These are phyloP conservation scores for Balansia obtecta DNA, from an alignment of 2,329 filamentous ascomycete genomes.

Conservation along the genomic window DNA sequence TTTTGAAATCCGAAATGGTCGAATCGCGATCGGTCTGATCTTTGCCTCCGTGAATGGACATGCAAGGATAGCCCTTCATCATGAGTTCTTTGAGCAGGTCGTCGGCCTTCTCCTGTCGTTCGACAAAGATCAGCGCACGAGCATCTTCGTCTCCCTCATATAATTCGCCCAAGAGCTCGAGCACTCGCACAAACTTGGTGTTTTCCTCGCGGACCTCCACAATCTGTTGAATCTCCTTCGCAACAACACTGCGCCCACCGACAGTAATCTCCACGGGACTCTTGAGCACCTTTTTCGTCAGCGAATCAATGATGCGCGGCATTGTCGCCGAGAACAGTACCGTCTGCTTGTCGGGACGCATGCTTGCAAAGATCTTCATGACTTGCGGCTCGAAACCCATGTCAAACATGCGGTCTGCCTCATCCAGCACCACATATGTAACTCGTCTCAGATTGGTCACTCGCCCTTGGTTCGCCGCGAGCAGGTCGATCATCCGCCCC, in stretches of 20 bases:
- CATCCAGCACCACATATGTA: slow-evolving; percentile 89
- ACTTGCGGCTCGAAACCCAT: slow-evolving; percentile 99
- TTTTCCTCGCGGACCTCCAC: slow-evolving; percentile 78
- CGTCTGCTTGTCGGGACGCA: slow-evolving; percentile 84
- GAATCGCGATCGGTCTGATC: slow-evolving; percentile 90
- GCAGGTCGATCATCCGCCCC: slow-evolving; percentile 86
- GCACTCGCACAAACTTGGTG: slow-evolving; percentile 69
- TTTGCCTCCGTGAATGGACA: slow-evolving; percentile 89
- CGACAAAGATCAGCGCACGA: slow-evolving; percentile 80
- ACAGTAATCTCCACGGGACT: slow-evolving; percentile 87
- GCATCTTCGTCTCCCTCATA: slow-evolving; percentile 84
- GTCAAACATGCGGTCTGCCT: slow-evolving; percentile 98
- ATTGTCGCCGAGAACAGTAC: slow-evolving; percentile 96
- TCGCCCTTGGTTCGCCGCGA: slow-evolving; percentile 86
- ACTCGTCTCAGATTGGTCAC: slow-evolving; percentile 84
- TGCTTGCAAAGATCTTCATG: slow-evolving; percentile 87
- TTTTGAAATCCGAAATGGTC: slow-evolving; percentile 87
- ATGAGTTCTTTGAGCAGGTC: slow-evolving; percentile 65
- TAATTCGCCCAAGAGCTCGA: slow-evolving; percentile 77
- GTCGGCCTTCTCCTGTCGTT: slow-evolving; percentile 83
- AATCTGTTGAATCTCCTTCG: slow-evolving; percentile 83
- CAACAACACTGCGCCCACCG: slow-evolving; percentile 76
- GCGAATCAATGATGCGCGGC: slow-evolving; percentile 79
- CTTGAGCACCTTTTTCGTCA: slow-evolving; percentile 78
- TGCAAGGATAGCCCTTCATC: slow-evolving; percentile 77